Base-by-base conservation (phyloP, 768 basidiomycete species). In the Kwoniella mangroviensis region DNA sequence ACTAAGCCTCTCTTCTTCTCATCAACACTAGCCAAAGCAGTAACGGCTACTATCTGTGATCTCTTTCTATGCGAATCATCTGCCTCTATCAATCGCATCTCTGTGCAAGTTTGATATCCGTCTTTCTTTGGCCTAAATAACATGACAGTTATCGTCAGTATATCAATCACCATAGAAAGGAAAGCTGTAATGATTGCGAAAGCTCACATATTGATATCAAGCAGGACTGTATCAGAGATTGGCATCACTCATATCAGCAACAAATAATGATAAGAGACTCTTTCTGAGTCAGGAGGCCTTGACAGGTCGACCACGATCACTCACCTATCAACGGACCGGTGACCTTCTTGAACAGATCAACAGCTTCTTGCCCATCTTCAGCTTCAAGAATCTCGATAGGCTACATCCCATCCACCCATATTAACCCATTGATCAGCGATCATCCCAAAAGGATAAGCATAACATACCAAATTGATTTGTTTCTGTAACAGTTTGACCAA, bases 191-290 rank as follows among this genome's bases (percentile, higher is more conserved):
- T 41, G 2, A 28, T 21, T 28, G 9, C 1, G 24, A 10, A 10
- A 12, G 41, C 73, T 67, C 52, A 75, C 79, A 82, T 82, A 59
- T 82, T 82, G 64, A 82, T 80, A 57, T 82, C 80, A 6, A 79
- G 67, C n/a, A 81, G 54, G 6, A 78, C 74, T 19, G 4, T 7
- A 49, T 24, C n/a, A n/a, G n/a, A n/a, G n/a, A n/a, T n/a, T n/a
- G n/a, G n/a, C n/a, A n/a, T n/a, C n/a, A n/a, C n/a, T n/a, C n/a
- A n/a, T n/a, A n/a, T n/a, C n/a, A n/a, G n/a, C n/a, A n/a, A n/a
- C n/a, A n/a, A n/a, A n/a, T n/a, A n/a, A n/a, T n/a, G n/a, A n/a
- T n/a, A n/a, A n/a, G n/a, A n/a, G n/a, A n/a, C n/a, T n/a, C n/a
- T n/a, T n/a, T n/a, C n/a, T n/a, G n/a, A n/a, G n/a, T n/a, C n/a